Conservation (phyloP, 352 stramenopile species). For the Pythium sukuiense region DNA sequence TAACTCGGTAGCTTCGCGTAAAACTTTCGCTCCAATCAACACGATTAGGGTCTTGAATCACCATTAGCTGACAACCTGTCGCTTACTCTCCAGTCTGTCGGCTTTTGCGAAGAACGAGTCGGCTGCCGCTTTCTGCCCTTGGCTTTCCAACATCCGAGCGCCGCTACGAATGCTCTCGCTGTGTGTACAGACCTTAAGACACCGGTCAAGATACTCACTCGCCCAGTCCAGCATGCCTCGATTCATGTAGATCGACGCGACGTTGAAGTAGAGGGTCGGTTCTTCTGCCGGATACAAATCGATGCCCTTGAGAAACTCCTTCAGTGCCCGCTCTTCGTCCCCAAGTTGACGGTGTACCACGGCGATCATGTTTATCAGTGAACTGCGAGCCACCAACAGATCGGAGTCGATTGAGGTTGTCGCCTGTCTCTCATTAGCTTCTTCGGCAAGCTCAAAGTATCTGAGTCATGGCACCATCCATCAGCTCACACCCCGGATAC, state of each 20-base stretch:
- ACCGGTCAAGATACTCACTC: slow-evolving; percentile 14
- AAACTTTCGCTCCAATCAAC: no score
- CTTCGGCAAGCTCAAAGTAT: slow-evolving; percentile 7
- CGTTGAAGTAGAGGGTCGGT: slow-evolving; percentile 50
- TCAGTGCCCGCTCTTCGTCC: slow-evolving; percentile 31
- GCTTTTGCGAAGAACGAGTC: slow-evolving; percentile 27
- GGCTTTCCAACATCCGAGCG: slow-evolving; percentile 1
- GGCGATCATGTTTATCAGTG: slow-evolving; percentile 54
- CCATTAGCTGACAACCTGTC: no score
- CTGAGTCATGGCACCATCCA: not conserved
- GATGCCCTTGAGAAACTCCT: slow-evolving; percentile 38
- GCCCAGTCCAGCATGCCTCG: slow-evolving; percentile 24
- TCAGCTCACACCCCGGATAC: not conserved
- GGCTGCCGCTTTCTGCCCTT: slow-evolving; percentile 23
- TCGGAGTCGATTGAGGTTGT: slow-evolving; percentile 1
- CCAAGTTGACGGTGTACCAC: slow-evolving; percentile 31
- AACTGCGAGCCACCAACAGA: slow-evolving; percentile 8
- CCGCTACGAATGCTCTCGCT: not conserved
- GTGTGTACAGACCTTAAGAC: slow-evolving; percentile 12
- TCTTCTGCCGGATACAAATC: slow-evolving; percentile 34
- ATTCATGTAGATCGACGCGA: slow-evolving; percentile 35
- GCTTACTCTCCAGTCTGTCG: not conserved
- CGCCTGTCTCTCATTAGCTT: slow-evolving; percentile 13
- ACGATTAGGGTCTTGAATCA: no score
- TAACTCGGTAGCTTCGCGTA: not conserved